Percentiles rank a stretch among this genome's conserved stretches.
These are phyloP conservation scores for Eimeria necatrix DNA, from an alignment of 169 alveolate genomes.

Conservation along the genomic window DNA sequence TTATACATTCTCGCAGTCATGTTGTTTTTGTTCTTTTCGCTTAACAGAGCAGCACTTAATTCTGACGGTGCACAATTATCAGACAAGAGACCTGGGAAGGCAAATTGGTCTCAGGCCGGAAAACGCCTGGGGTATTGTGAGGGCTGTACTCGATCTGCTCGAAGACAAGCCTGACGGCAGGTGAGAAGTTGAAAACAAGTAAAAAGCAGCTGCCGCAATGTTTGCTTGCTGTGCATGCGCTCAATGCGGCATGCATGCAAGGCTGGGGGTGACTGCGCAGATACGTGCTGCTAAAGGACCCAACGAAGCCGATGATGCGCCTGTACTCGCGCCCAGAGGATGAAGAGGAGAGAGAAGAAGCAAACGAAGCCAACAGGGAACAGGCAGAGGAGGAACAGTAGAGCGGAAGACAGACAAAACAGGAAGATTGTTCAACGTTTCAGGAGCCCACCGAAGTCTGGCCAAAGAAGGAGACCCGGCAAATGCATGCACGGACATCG, in stretches of 20 bases:
- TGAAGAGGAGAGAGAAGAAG: slow-evolving; percentile 78
- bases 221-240: no score
- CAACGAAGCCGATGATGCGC: slow-evolving; percentile 92
- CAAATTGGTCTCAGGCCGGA: slow-evolving; percentile 94
- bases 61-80: slow-evolving; percentile 91
- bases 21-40: background rate
- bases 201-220: no score
- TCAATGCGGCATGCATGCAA: no score
- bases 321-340: slow-evolving; percentile 92
- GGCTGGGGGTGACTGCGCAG: slow-evolving; percentile 82
- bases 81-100: slow-evolving; percentile 92
- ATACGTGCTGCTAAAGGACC: slow-evolving; percentile 93
- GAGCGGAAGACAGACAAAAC: background rate
- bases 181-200: slow-evolving; percentile 81
- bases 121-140: slow-evolving; percentile 94
- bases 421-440: no score
- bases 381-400: background rate
- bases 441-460: no score
- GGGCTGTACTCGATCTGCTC: slow-evolving; percentile 89
- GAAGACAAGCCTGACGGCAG: slow-evolving; percentile 93
- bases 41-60: slow-evolving; percentile 87
- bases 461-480: no score
- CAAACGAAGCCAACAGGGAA: background rate
- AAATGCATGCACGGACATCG: background rate
- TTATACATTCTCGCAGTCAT: background rate